Evolutionary conservation across 352 stramenopile genomes (phyloP).

Genomic region (Globisporangium takayamanum): DNA sequence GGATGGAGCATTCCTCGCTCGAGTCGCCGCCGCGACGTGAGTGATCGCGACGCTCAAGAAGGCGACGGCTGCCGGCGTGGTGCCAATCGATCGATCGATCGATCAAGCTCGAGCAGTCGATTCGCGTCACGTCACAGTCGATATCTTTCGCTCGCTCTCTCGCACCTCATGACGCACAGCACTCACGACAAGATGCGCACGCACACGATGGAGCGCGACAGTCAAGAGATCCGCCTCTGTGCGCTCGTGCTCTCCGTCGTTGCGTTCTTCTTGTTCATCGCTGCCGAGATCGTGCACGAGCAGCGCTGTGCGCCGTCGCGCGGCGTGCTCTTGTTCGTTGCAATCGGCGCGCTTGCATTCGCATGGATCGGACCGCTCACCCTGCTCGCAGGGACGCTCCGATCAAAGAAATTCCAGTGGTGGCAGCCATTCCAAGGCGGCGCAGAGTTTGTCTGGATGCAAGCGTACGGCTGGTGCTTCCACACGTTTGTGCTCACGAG

Average conservation of each 20-base stretch:
- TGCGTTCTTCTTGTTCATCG: slow-evolving; percentile 59
- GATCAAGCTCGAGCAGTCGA: no score
- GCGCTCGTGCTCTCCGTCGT: slow-evolving; percentile 47
- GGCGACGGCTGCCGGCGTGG: no score
- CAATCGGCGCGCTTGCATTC: slow-evolving; percentile 40
- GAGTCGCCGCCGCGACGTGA: no score
- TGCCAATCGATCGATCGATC: no score
- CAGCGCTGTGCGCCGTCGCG: slow-evolving; percentile 15
- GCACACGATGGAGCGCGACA: slow-evolving; percentile 28
- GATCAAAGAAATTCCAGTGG: slow-evolving; percentile 39
- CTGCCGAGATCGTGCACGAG: slow-evolving; percentile 37
- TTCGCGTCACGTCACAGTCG: no score
- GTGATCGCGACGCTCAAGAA: no score
- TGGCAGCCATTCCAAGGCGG: slow-evolving; percentile 56
- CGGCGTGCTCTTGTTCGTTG: slow-evolving; percentile 37
- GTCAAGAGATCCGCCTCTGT: slow-evolving; percentile 42
- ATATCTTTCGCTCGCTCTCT: no score
- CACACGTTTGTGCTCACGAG: slow-evolving; percentile 39
- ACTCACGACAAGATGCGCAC: background rate
- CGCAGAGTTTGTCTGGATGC: slow-evolving; percentile 56
- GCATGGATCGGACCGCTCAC: slow-evolving; percentile 54
- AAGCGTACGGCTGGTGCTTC: slow-evolving; percentile 52
- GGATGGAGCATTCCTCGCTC: no score
- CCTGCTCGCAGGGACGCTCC: slow-evolving; percentile 39
- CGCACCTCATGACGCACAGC: background rate